Conservation (phyloP, 805 yeast genomes). For the Metschnikowia matae region DNA sequence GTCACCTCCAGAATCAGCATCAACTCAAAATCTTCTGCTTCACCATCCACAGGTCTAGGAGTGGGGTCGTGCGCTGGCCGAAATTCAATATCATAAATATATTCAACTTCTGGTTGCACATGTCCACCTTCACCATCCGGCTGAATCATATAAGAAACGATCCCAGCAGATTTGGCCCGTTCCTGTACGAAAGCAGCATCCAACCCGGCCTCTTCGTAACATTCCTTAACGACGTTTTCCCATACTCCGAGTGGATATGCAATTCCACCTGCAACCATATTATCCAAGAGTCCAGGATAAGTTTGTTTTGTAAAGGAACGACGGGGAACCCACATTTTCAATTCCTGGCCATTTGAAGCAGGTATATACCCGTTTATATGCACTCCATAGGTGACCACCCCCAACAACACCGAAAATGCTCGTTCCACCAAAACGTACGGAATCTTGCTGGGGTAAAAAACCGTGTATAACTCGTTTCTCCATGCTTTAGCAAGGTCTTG, state of each 20-base stretch:
- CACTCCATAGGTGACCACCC: constrained; percentile 86
- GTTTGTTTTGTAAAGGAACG: constrained; percentile 77
- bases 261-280: constrained; percentile 92
- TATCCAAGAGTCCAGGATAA: constrained; percentile 87
- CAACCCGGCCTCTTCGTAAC: constrained; percentile 90
- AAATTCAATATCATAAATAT: constrained; percentile 65
- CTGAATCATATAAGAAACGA: constrained; percentile 57
- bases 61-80: constrained; percentile 34
- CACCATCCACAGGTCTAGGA: constrained; percentile 53
- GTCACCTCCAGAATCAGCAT: constrained; percentile 58
- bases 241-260: constrained; percentile 72
- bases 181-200: constrained; percentile 43
- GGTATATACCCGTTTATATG: constrained; percentile 80
- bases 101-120: constrained; percentile 89
- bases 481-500: constrained; percentile 54
- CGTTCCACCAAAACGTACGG: constrained; percentile 76
- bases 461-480: constrained; percentile 80
- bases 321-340: constrained; percentile 79
- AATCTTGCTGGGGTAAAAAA: constrained; percentile 50
- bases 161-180: constrained; percentile 54
- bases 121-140: constrained; percentile 40
- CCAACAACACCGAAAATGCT: constrained; percentile 74
- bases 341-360: constrained; percentile 38
- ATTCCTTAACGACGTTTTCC: constrained; percentile 82
- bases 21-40: constrained; percentile 65